Conservation (phyloP, 805 yeast genomes). For the Spathaspora hagerdaliae region DNA sequence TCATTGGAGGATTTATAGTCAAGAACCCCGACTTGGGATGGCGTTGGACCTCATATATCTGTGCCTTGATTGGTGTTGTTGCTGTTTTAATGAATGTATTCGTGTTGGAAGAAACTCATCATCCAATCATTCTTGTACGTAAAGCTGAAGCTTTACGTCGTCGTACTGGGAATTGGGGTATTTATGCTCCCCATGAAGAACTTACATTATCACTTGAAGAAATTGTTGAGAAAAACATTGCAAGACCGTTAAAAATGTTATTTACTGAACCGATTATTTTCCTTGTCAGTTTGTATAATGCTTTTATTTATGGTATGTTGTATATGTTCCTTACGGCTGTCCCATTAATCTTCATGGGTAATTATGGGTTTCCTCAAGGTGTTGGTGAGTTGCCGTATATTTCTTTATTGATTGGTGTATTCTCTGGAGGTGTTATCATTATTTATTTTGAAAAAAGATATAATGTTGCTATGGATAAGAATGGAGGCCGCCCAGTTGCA, state of each 20-base stretch:
- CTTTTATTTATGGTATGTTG: constrained; percentile 47
- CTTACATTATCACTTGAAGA: constrained; percentile 25
- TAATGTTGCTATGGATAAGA: constrained; percentile 40
- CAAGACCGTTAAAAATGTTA: constrained; percentile 38
- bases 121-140: constrained; percentile 28
- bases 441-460: constrained; percentile 55
- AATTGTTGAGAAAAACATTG: constrained; percentile 30
- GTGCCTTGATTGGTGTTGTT: constrained; percentile 35
- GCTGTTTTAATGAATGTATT: constrained; percentile 31
- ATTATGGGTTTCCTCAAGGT: constrained; percentile 59
- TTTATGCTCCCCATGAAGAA: constrained; percentile 37
- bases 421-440: constrained; percentile 52
- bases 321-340: constrained; percentile 43
- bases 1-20: constrained; percentile 44
- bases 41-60: constrained; percentile 56
- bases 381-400: constrained; percentile 76
- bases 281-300: constrained; percentile 41
- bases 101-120: constrained; percentile 37
- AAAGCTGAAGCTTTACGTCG: constrained; percentile 35
- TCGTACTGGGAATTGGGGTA: constrained; percentile 40
- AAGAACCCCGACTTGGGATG: constrained; percentile 41
- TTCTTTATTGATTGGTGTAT: constrained; percentile 67
- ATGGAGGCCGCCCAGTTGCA: constrained; percentile 61
- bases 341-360: constrained; percentile 44
- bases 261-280: constrained; percentile 40